Percentiles rank a stretch among this genome's conserved stretches.
Evolutionary conservation across 768 basidiomycete genomes (phyloP).

Genomic region (Fomitopsis serialis): DNA sequence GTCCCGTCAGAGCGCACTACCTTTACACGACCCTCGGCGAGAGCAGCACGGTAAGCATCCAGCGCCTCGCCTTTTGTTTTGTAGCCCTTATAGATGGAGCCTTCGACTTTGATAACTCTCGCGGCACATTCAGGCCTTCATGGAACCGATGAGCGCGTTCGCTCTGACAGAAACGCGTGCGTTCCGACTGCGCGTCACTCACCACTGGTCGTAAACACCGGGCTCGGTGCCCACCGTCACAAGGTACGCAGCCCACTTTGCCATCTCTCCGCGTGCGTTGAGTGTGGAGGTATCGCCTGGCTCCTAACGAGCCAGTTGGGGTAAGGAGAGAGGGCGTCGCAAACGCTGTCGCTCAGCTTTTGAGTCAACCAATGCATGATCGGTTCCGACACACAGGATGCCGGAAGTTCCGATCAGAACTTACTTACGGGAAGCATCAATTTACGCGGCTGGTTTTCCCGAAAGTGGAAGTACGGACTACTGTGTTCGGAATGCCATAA

Average conservation of each 20-base stretch:
- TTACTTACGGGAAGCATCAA: neutral
- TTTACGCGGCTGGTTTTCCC: neutral
- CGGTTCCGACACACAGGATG: neutral
- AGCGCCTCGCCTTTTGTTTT: neutral
- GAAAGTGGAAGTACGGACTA: neutral
- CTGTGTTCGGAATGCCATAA: neutral
- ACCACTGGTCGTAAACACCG: slow-evolving; percentile 22
- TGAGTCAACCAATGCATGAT: slow-evolving; percentile 5
- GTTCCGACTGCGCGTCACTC: neutral
- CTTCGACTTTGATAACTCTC: neutral
- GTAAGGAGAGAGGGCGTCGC: neutral
- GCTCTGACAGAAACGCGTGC: too few relatives aligned
- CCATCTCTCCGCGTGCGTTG: slow-evolving; percentile 3
- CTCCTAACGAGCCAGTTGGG: neutral
- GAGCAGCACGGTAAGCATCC: slow-evolving; percentile 1
- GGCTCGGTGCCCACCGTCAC: slow-evolving; percentile 17
- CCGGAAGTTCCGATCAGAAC: neutral
- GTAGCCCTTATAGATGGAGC: slow-evolving; percentile 7
- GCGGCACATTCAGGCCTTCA: slow-evolving; percentile 5
- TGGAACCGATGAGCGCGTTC: neutral
- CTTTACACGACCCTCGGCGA: neutral
- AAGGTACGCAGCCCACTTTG: slow-evolving; percentile 12
- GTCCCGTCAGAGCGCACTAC: neutral
- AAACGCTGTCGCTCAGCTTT: slow-evolving; percentile 1
- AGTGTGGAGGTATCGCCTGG: neutral